Base-by-base conservation (phyloP, 345 rosid genomes). In the Odontarrhena argentea region DNA sequence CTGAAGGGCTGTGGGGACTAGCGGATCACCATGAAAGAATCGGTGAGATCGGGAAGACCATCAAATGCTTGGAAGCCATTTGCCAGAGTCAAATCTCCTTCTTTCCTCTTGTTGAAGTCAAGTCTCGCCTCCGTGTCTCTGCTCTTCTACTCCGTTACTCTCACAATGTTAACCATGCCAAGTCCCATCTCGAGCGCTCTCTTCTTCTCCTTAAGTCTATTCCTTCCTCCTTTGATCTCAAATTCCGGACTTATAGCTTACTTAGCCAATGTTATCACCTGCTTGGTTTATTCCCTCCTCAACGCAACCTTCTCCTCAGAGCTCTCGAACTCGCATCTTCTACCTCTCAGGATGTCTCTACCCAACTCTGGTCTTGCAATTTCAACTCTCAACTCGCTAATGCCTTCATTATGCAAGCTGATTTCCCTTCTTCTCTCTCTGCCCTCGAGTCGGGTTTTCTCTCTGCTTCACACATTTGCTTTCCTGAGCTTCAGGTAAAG, bases 341-440 rank as follows among this genome's bases (percentile, higher is more conserved):
- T 9, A 69, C 76, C n/a, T 49, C 77, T 38, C 77, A 78, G 9
- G 81, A 76, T 55, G 32, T 84, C 34, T 78, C 87, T 9, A 81
- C 79, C 55, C 75, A 73, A 71, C 80, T 94, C 22, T 94, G 99
- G 99, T 76, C 87, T 63, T 91, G 96, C 84, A 94, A 94, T 72
- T 91, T 94, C 88, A 88, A 80, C 70, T 91, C 97, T 8, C 99
- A 91, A 86, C 86, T 94, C n/a, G 96, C 97, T 11, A 94, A 84
- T 69, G 87, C 87, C 14, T 85, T 87, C 56, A 77, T 94, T 40
- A 82, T 84, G 47, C 89, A 88, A 79, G 97, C 95, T 43, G 95
- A 94, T 65, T 88, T 81, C 62, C 80, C 78, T 35, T 75, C 82
- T 60, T 84, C 97, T 10, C 55, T 94, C 53, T 77, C 96, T 14